These are phyloP conservation scores for Penicillium expansum DNA, from an alignment of 2,329 filamentous ascomycete species.

Conservation along the genomic window DNA sequence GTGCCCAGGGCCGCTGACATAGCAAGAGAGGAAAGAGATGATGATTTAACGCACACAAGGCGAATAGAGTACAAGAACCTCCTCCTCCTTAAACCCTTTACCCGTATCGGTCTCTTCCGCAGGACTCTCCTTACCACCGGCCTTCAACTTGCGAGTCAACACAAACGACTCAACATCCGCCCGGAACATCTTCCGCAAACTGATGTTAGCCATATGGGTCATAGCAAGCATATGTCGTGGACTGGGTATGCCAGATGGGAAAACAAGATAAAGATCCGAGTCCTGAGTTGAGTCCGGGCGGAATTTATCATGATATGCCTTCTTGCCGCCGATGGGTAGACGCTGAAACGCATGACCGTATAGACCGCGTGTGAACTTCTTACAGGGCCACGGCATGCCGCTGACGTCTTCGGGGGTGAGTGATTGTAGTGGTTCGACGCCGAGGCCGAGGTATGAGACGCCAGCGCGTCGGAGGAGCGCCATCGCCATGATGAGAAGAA, in stretches of 20 bases:
- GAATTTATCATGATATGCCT: slow-evolving; percentile 43
- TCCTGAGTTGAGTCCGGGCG: slow-evolving; percentile 34
- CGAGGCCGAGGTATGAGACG: slow-evolving; percentile 39
- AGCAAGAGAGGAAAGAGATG: neutral
- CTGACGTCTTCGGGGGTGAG: slow-evolving; percentile 29
- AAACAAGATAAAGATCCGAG: slow-evolving; percentile 37
- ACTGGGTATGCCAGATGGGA: slow-evolving; percentile 34
- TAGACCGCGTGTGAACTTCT: slow-evolving; percentile 29
- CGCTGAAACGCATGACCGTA: slow-evolving; percentile 34
- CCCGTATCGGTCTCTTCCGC: neutral
- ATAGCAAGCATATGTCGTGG: slow-evolving; percentile 34
- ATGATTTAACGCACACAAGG: neutral
- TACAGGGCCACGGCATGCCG: slow-evolving; percentile 30
- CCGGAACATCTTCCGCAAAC: slow-evolving; percentile 28
- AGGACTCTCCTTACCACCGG: neutral
- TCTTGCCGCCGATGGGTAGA: slow-evolving; percentile 40
- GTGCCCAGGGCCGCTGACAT: neutral
- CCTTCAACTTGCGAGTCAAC: neutral
- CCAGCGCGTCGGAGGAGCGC: slow-evolving; percentile 34
- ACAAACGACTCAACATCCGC: slow-evolving; percentile 3
- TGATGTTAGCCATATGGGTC: slow-evolving; percentile 42
- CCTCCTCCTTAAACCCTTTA: neutral
- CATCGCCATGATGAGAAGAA: slow-evolving; percentile 41
- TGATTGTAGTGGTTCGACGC: slow-evolving; percentile 38
- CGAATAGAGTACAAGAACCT: neutral